Evolutionary conservation across 768 basidiomycete genomes (phyloP), one percentile per base, ranked within the genome.

Genomic region (Lyophyllum semitale): DNA sequence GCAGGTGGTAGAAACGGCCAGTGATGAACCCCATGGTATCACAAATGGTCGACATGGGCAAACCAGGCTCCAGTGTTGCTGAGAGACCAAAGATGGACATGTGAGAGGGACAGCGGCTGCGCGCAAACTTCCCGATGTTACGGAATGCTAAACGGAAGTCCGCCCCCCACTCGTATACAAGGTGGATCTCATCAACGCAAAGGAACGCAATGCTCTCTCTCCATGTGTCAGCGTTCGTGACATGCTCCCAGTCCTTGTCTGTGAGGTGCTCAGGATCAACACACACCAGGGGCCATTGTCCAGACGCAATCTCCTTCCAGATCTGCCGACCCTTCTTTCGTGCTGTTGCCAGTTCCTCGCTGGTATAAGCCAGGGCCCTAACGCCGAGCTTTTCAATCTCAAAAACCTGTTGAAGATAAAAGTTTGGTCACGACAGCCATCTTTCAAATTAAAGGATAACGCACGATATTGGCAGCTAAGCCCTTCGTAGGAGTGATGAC

Each of bases 401-500:
- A 20, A 51, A n/a, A 40, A 59, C 57, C 60, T 61, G 13, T 30
- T 30, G 2, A 43, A 27, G 38, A 30, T 27, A 3, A 13, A 30
- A 13, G 8, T 12, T 15, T 4, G 8, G 20, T 11, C 3, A 22
- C 7, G 42, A 26, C 20, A 11, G 15, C 8, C 20, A 22, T 8
- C 11, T n/a, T 3, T 8, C 42, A 22, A 9, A 22, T 20, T 43
- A 18, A 22, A 22, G n/a, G 42, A 43, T 37, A 45, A 37, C 52
- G 6, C 33, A 64, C 65, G 43, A 63, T 62, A 52, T 64, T 64
- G 1, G 58, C 13, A 2, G 63, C 58, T 13, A 64, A 58, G 1
- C 65, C 61, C 44, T 66, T 66, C 18, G 63, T 66, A 20, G 63
- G 65, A 13, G 54, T 64, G 18, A 64, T 51, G 3, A 67, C 59